Conservation (phyloP, 139 green algal genomes). For the Monoraphidium neglectum region DNA sequence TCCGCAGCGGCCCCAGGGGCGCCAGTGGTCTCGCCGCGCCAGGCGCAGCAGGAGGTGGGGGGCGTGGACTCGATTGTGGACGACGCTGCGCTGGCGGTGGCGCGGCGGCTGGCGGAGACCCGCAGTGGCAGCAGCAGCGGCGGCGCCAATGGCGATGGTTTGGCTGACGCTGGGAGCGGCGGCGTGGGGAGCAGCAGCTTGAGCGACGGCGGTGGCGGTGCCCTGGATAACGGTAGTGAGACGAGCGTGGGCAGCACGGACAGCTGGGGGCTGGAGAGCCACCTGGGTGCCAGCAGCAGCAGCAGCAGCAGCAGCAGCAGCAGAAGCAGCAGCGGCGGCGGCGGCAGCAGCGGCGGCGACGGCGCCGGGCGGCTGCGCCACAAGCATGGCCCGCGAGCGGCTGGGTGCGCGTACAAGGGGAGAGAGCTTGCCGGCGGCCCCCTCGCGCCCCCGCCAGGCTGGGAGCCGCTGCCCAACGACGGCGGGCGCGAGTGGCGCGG, state of each 20-base stretch:
- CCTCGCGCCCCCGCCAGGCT: conserved; percentile 24
- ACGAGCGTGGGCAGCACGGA: neutral
- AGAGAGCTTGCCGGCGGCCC: neutral
- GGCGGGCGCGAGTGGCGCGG: conserved; percentile 38
- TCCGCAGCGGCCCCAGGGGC: neutral
- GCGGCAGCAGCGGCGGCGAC: neutral
- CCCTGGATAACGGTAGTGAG: neutral
- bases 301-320: conserved; percentile 7
- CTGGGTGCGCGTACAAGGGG: conserved; percentile 29
- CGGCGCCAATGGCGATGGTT: neutral
- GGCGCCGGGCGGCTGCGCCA: neutral
- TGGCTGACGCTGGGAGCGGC: neutral
- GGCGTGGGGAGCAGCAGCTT: conserved; percentile 4
- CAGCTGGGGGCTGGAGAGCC: neutral
- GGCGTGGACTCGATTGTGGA: neutral
- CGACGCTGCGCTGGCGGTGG: neutral
- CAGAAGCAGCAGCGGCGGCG: no score
- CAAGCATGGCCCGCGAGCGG: neutral
- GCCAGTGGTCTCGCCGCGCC: no score
- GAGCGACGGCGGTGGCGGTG: neutral
- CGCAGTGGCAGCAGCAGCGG: neutral
- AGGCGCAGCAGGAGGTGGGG: no score
- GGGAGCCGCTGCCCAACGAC: conserved; percentile 9
- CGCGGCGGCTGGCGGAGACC: neutral
- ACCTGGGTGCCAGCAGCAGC: neutral